Evolutionary conservation across 108 stramenopile species (phyloP), one percentile per base, ranked within the genome.

Genomic region (Skeletonema tropicum): DNA sequence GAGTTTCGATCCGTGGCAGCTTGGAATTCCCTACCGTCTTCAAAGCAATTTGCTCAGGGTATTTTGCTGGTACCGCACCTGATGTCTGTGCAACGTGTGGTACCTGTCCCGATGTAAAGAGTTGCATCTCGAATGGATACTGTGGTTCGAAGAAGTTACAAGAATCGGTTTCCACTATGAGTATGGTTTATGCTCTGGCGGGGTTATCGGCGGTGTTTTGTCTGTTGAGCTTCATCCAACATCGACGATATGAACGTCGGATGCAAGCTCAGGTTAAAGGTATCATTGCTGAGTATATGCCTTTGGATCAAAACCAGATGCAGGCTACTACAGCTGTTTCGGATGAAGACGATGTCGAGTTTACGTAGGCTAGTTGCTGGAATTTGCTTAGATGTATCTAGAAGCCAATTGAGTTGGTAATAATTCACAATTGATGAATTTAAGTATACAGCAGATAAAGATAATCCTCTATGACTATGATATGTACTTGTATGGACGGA

Each of bases 211-310:
- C 66, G 10, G 61, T 83, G 26, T 83, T 83, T 49, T 83, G 87
- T 30, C 72, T 78, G 36, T 82, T 86, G 5, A 90, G 93, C 0
- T 68, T 84, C 52, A 80, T 88, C 71, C 92, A 97, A 71, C 91
- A 88, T 68, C 88, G 87, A 79, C 66, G 88, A 66, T 87, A 92
- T 60, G 92, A 90, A 74, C 66, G 74, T n/a, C 86, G 90, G 79
- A 93, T 96, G 92, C 85, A 96, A 69, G 90, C 87, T 59, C 93
- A 97, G 86, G 95, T 97, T 25, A 89, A 94, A 49, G 92, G 93
- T 23, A 97, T 97, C 19, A 77, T 97, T 79, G 95, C 97, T 10
- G 97, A 97, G 71, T 97, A 97, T 76, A 95, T 92, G 89, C 91
- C 91, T 5, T 68, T 92, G 7, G 91, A 92, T 46, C 71, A 79